These are phyloP conservation scores for Pythium coloratum DNA, from an alignment of 352 stramenopile genomes.

Conservation along the genomic window DNA sequence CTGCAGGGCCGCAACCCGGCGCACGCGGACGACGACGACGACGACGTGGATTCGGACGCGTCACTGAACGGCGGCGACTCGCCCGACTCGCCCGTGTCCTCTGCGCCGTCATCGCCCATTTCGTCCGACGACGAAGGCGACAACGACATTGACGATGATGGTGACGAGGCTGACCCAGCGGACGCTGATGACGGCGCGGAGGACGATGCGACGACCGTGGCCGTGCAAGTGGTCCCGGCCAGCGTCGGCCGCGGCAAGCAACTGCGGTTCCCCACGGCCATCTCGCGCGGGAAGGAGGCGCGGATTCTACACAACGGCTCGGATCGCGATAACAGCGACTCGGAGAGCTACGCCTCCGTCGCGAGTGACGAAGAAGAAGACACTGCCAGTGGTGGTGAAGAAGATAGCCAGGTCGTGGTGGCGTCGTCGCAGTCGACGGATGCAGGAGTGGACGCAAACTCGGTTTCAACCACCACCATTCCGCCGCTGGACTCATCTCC, in stretches of 20 bases:
- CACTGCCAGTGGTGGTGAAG: slow-evolving; percentile 28
- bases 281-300: slow-evolving; percentile 75
- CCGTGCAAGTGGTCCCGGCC: slow-evolving; percentile 70
- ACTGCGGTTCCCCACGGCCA: slow-evolving; percentile 65
- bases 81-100: slow-evolving; percentile 30
- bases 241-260: slow-evolving; percentile 77
- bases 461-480: neutral
- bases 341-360: slow-evolving; percentile 74
- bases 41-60: slow-evolving; percentile 26
- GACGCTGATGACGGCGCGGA: slow-evolving; percentile 22
- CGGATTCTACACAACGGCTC: slow-evolving; percentile 42
- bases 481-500: neutral
- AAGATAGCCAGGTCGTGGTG: slow-evolving; percentile 19
- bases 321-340: slow-evolving; percentile 45
- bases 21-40: slow-evolving; percentile 22
- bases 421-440: slow-evolving; percentile 4
- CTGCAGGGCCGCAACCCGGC: slow-evolving; percentile 46
- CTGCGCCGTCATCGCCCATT: slow-evolving; percentile 30
- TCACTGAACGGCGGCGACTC: slow-evolving; percentile 26
- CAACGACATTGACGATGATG: slow-evolving; percentile 28
- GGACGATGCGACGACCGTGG: slow-evolving; percentile 19
- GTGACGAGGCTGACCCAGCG: slow-evolving; percentile 14
- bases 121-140: slow-evolving; percentile 27
- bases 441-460: neutral
- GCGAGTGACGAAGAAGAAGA: slow-evolving; percentile 67